A percentile compares a stretch with the other conserved stretches of the same genome.
Evolutionary conservation across 2,329 filamentous ascomycete species (phyloP).

Genomic region (Ilyonectria destructans): DNA sequence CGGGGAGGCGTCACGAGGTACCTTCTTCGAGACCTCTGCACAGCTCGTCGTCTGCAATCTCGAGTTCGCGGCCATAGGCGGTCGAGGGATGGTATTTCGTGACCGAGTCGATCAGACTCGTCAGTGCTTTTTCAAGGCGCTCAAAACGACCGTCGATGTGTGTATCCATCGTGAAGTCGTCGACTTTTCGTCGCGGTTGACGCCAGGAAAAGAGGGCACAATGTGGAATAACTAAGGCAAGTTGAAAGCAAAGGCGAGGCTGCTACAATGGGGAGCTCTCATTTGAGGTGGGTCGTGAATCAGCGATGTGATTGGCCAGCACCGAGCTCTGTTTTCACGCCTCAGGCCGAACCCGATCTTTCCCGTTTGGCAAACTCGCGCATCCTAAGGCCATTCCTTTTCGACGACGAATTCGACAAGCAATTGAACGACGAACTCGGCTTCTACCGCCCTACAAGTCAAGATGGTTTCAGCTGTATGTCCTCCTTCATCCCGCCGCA

Average conservation of each 20-base stretch:
- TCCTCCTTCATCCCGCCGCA: conserved; percentile 13
- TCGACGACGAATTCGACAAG: conserved; percentile 51
- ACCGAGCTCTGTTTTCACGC: conserved; percentile 40
- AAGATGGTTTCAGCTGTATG: conserved; percentile 62
- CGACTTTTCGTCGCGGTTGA: not conserved
- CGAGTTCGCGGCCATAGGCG: conserved; percentile 77
- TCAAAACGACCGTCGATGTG: conserved; percentile 76
- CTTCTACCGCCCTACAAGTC: conserved; percentile 52
- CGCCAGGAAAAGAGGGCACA: not conserved
- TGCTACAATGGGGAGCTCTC: conserved; percentile 39
- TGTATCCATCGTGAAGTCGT: conserved; percentile 69
- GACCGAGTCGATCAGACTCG: conserved; percentile 83
- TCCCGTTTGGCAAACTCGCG: conserved; percentile 56
- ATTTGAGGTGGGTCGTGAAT: conserved; percentile 37
- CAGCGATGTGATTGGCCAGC: conserved; percentile 30
- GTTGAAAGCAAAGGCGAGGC: conserved; percentile 31
- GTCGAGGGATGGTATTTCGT: conserved; percentile 85
- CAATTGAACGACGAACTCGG: conserved; percentile 57
- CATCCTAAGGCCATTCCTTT: conserved; percentile 48
- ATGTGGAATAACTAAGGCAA: not conserved
- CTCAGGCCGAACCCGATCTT: conserved; percentile 56
- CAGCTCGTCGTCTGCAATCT: conserved; percentile 79
- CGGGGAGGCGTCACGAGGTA: conserved; percentile 53
- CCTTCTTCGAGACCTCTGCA: conserved; percentile 76
- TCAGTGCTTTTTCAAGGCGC: conserved; percentile 77